Evolutionary conservation across 768 basidiomycete species (phyloP), one percentile per base, ranked within the genome.

Genomic region (Candolleomyces efflorescens): DNA sequence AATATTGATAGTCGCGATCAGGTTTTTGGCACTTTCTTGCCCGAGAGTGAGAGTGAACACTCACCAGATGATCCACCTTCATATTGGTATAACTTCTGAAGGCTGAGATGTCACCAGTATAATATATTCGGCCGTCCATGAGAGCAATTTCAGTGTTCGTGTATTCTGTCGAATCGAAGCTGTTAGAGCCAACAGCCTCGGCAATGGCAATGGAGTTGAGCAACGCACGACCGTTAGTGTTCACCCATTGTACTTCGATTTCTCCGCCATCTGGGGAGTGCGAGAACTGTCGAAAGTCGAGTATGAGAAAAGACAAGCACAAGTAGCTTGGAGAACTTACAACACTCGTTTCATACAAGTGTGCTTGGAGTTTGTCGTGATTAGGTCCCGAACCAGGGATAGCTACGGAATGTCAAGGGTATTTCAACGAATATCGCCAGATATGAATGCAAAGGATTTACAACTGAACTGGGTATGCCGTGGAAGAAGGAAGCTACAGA

Each of bases 191-290:
- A 44, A 56, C 13, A 22, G 24, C 58, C 47, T 3, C 15, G 20
- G 15, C 3, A 11, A 22, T 18, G 22, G 23, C n/a, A 2, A 36
- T 32, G 32, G 32, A 32, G 11, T 5, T n/a, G n/a, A n/a, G 32
- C 32, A 15, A 47, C 57, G 3, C 38, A 66, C 66, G 54, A 20
- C 60, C 63, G 45, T 67, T 59, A 1, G 60, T 60, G 43, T 68
- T 65, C 5, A 63, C 60, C 65, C 65, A 68, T 23, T 59, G 59
- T 9, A 62, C 52, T 23, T 60, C 60, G 41, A 68, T 63, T 46
- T 68, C 66, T 24, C 53, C 53, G 10, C 60, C 58, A 13, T 55
- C 54, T 22, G 44, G 51, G 45, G 61, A 39, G 17, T 63, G 48
- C 2, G 62, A 60, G 59, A 66, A 67, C 66, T 68, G 32, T 1